phyloP scores from a whole-genome alignment of 345 rosid genomes.

The Syzygium aromaticum region DNA sequence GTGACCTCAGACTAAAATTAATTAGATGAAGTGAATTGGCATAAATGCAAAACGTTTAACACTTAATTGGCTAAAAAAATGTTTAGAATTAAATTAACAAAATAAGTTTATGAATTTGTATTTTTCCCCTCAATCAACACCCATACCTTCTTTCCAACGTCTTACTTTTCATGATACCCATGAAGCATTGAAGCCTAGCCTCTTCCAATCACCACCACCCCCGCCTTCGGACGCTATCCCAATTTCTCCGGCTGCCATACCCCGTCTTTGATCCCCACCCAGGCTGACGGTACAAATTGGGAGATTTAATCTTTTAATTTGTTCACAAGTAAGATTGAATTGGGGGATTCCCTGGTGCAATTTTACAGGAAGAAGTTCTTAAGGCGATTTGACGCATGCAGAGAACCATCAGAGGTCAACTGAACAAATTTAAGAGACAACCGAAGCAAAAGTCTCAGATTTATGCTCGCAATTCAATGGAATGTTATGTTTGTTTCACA shows the following conservation, averaged over 20 bases:
- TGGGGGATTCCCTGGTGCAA: not conserved
- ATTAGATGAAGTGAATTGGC: no score
- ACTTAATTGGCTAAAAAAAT: no score
- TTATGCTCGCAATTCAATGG: not conserved
- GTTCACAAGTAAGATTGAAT: not conserved
- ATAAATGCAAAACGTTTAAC: no score
- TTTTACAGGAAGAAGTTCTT: not conserved
- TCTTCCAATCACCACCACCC: no score
- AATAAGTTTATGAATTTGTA: no score
- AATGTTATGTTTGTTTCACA: not conserved
- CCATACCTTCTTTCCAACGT: not conserved
- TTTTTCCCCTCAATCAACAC: not conserved
- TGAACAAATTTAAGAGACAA: not conserved
- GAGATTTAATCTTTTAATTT: no score
- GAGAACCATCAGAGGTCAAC: not conserved
- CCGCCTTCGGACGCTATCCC: not conserved
- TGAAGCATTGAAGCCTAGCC: not conserved
- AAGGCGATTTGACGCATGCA: not conserved
- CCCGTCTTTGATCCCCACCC: not conserved
- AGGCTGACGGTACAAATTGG: no score
- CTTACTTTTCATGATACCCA: not conserved
- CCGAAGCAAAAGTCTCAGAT: not conserved
- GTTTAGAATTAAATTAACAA: no score
- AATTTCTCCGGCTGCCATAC: not conserved
- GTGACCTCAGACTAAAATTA: no score